Evolutionary conservation across 352 stramenopile genomes (phyloP), one percentile per base, ranked within the genome.

Genomic region (Labyrinthula sp.): DNA sequence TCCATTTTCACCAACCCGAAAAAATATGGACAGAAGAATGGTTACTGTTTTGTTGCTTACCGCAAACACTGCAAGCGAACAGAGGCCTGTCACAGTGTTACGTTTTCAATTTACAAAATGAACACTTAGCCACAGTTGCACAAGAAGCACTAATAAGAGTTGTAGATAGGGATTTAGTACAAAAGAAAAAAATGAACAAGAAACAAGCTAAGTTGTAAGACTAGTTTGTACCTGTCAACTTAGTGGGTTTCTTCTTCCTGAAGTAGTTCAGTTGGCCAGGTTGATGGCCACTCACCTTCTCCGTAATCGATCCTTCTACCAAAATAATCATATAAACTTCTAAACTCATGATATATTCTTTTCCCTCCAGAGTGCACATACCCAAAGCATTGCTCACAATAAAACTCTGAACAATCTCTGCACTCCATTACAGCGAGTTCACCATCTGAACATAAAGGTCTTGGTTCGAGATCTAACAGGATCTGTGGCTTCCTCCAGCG

Each of bases 311-410:
- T 63, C 22, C 81, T 69, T 33, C 66, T 73, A 8, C 67, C 77
- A 48, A 88, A 87, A 54, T 66, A 87, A 54, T 92, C 81, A 55
- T 86, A 89, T 0, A 92, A 52, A 18, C 67, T 65, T 30, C 76
- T 68, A 50, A 87, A 93, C 14, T 59, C 50, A 62, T 93, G 79
- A 1, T 41, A 14, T 22, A 65, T 62, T 22, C 79, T 63, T 36
- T 69, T 69, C 15, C 78, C 78, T 28, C 78, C 77, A 7, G 65
- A 66, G 45, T 90, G 77, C 37, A 92, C 77, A 27, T 69, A 68
- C 10, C 69, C 14, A 62, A 64, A 90, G 63, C 79, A 93, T 57
- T 64, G 54, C 27, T 69, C 63, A 57, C 79, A 92, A 54, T 75
- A 92, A 56, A 77, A 67, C 48, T 92, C 80, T 17, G 59, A 59